Percentiles rank a stretch among this genome's conserved stretches.
These are phyloP conservation scores for Lachancea meyersii DNA, from an alignment of 805 yeast genomes.

Conservation along the genomic window DNA sequence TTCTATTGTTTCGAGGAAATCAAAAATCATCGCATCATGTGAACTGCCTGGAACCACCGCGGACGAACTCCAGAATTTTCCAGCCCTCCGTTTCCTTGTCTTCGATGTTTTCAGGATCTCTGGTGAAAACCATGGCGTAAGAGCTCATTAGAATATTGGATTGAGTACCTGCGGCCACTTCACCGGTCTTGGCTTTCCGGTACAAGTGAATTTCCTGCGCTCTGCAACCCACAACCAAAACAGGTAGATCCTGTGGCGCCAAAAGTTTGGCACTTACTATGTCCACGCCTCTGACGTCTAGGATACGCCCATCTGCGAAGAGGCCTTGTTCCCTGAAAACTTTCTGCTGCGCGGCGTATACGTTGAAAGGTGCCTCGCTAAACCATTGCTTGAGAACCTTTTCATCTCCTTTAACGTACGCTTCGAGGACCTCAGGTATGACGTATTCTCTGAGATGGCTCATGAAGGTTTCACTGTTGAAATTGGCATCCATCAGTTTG, in stretches of 20 bases:
- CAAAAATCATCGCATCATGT: conserved; percentile 34
- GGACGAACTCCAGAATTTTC: conserved; percentile 89
- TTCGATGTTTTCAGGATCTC: conserved; percentile 87
- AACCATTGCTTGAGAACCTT: conserved; percentile 81
- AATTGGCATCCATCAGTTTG: conserved; percentile 83
- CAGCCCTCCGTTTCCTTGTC: conserved; percentile 93
- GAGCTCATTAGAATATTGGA: conserved; percentile 87
- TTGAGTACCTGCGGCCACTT: conserved; percentile 92
- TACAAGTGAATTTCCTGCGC: conserved; percentile 92
- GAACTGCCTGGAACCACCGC: conserved; percentile 87
- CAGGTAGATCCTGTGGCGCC: conserved; percentile 90
- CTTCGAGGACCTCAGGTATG: conserved; percentile 92
- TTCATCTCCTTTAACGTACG: conserved; percentile 88
- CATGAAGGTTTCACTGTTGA: conserved; percentile 71
- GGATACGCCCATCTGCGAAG: conserved; percentile 82
- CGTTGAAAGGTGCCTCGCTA: conserved; percentile 93
- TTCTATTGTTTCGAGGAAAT: not conserved
- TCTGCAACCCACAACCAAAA: conserved; percentile 86
- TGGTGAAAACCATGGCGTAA: conserved; percentile 93
- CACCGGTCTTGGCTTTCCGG: conserved; percentile 86
- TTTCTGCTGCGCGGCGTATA: conserved; percentile 89
- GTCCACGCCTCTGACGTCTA: conserved; percentile 94
- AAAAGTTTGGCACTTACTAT: conserved; percentile 80
- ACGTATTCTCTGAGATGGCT: conserved; percentile 84
- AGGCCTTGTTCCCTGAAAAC: conserved; percentile 86